phyloP scores from a whole-genome alignment of 2,329 filamentous ascomycete species.

The Pseudogymnoascus sp. region DNA sequence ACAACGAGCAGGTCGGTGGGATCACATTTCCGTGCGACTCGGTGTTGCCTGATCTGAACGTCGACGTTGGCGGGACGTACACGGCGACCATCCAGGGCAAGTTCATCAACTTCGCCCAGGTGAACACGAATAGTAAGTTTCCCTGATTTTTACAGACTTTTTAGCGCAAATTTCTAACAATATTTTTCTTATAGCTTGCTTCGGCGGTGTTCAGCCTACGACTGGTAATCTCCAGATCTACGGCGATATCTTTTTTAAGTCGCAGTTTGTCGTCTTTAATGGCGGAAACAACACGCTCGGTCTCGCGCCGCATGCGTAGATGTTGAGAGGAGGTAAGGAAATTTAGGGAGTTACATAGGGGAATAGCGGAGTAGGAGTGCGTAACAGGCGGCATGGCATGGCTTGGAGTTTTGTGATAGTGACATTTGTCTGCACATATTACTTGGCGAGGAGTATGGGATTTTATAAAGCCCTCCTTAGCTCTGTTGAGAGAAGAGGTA shows the following conservation, averaged over 20 bases:
- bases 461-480: neutral
- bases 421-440: neutral
- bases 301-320: constrained; percentile 34
- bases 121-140: constrained; percentile 43
- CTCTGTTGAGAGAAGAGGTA: neutral
- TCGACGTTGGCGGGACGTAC: constrained; percentile 32
- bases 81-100: constrained; percentile 38
- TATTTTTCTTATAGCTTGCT: constrained; percentile 42
- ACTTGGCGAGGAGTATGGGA: neutral
- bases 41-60: constrained; percentile 29
- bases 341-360: neutral
- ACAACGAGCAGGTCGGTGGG: constrained; percentile 29
- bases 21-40: constrained; percentile 32
- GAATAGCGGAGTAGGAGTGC: neutral
- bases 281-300: constrained; percentile 46
- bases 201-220: constrained; percentile 58
- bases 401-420: constrained; percentile 1
- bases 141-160: constrained; percentile 10
- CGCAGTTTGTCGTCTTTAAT: constrained; percentile 51
- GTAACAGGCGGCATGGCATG: neutral
- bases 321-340: neutral
- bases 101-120: constrained; percentile 45
- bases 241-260: constrained; percentile 55
- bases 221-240: constrained; percentile 51
- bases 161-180: neutral